Base-by-base conservation (phyloP, 1,284 basidiomycete genomes). In the Puccinia horiana region DNA sequence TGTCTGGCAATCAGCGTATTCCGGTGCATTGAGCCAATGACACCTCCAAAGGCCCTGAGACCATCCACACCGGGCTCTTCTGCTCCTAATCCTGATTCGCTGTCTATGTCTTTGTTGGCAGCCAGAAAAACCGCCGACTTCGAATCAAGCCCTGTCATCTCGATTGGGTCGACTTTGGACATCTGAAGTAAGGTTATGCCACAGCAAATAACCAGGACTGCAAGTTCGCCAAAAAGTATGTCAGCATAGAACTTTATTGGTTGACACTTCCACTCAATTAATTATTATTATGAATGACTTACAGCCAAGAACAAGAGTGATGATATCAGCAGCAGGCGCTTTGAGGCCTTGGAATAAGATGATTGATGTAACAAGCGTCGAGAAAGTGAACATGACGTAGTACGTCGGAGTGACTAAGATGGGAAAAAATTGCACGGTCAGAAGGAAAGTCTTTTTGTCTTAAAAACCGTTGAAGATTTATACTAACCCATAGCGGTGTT, bases 181-280 rank as follows among this genome's bases (percentile, higher is more conserved):
- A 99, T 92, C 88, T 99, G 96, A 12, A 99, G 91, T 83, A 99
- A 91, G 26, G 93, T 94, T 87, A 98, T 98, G 32, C 96, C 95
- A 23, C 94, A 88, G 85, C 88, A 87, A 81, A 74, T 61, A 81
- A 79, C 49, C 75, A 76, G 69, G 58, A 76, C 40, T 56, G 87
- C 40, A 86, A 87, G 67, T 87, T 86, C 49, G 49, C 77, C 35
- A 61, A 76, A 61, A 42, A 6, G 42, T 40, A 26, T 11, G 37
- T 79, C 9, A 56, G 69, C 16, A 12, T 20, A 72, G 11, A 54
- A 23, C 84, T 83, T 63, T 65, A 61, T 70, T 73, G 83, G 83
- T 95, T 95, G 84, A 93, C 91, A 84, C 94, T 88, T 89, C 52
- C 12, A 8, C 18, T 32, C 20, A 11, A 61, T 3, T 16, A 35